Conservation (phyloP, 2,329 filamentous ascomycete genomes). For the Penicillium sp. region DNA sequence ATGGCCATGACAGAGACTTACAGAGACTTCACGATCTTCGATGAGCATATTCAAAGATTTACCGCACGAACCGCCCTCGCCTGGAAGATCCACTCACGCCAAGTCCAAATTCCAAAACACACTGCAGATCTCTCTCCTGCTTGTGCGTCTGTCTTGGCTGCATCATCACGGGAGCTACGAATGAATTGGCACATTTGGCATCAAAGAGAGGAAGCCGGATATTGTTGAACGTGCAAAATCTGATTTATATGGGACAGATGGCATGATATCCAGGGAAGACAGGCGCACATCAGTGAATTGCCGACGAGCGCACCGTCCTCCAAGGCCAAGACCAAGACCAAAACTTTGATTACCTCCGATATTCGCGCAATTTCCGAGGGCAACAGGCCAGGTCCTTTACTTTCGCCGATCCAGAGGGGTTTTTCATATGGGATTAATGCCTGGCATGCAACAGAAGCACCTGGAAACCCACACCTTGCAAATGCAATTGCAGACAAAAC, state of each 20-base stretch:
- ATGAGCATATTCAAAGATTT: background rate
- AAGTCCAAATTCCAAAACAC: background rate
- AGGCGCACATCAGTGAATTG: background rate
- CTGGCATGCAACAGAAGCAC: background rate
- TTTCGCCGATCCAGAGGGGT: background rate
- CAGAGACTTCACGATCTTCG: background rate
- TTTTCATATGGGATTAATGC: background rate
- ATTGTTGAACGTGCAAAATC: background rate
- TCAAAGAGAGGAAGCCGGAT: background rate
- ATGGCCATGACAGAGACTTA: background rate
- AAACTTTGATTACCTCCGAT: background rate
- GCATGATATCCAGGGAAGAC: background rate
- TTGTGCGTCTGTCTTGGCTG: conserved; percentile 2
- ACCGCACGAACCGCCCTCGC: background rate
- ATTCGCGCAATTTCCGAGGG: background rate
- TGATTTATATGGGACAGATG: background rate
- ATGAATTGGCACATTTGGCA: background rate
- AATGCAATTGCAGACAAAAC: no score
- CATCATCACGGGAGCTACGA: background rate
- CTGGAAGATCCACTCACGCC: background rate
- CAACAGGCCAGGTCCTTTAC: background rate
- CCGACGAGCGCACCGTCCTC: background rate
- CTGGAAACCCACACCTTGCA: no score
- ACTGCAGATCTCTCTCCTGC: background rate
- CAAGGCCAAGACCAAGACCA: background rate